Base-by-base conservation (phyloP, 306 rosid genomes). In the Sicyos baderoa region DNA sequence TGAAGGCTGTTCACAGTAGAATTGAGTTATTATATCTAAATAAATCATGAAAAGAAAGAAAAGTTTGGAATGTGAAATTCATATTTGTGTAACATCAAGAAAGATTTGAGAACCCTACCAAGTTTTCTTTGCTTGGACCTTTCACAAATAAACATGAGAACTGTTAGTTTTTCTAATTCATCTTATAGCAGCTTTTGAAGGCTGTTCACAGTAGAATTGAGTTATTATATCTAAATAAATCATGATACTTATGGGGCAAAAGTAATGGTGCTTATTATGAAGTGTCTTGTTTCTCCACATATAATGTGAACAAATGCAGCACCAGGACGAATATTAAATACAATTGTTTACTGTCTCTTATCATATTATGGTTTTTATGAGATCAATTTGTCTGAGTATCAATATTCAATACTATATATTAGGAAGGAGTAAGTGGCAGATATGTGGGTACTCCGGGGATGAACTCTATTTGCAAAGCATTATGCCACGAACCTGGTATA, bases 371-470 rank as follows among this genome's bases (percentile, higher is more conserved):
- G 35, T 21, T 50, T 57, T 57, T 54, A 32, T 65, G 70, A 37
- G 16, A 55, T 63, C 69, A 21, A 32, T 62, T 69, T 79, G 48
- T 77, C 85, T 86, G 75, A 82, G 81, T 75, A 67, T 54, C 72
- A 68, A 54, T 52, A 75, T 73, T 54, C 72, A 68, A 54, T 52
- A 75, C 74, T 78, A 49, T 82, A n/a, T n/a, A n/a, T 69, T 79
- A 89, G 98, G 98, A 86, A 78, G 87, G 82, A 74, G 60, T 42
- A 59, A 76, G 77, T 79, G 83, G 80, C 84, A 80, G 86, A 80
- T 92, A 77, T 77, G 96, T 89, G 84, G 98, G 98, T 79, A 82
- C 83, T 62, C 98, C 98, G 3, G 97, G 96, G 80, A 93, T 93
- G 98, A 93, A 93, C 76, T 84, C 98, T 50, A 72, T 93, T 62